A percentile compares a stretch with the other conserved stretches of the same genome.
These are phyloP conservation scores for Calonectria pseudoturangicola DNA, from an alignment of 2,329 filamentous ascomycete genomes.

Conservation along the genomic window DNA sequence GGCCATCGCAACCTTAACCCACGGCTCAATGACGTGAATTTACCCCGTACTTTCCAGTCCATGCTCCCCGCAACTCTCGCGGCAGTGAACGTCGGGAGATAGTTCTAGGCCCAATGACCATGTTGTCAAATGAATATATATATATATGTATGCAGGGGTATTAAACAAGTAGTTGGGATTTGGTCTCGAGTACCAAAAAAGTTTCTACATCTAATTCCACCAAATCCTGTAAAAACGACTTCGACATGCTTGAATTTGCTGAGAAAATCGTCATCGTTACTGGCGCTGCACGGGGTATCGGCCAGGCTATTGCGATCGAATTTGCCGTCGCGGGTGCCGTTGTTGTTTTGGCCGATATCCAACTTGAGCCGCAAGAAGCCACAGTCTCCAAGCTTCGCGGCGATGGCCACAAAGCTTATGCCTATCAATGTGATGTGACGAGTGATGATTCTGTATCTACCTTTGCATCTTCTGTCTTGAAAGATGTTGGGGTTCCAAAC, in stretches of 20 bases:
- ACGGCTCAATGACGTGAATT: background rate
- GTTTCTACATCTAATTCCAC: background rate
- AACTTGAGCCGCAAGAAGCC: background rate
- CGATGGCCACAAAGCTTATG: background rate
- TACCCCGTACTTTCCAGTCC: background rate
- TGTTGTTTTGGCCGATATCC: slow-evolving; percentile 8
- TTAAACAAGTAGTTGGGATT: too few relatives aligned
- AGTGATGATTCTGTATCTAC: background rate
- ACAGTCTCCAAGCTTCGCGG: background rate
- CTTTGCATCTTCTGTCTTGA: background rate
- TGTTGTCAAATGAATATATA: background rate
- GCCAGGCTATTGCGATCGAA: background rate
- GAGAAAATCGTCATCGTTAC: background rate
- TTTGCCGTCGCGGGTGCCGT: background rate
- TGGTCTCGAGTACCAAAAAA: background rate
- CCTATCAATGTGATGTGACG: slow-evolving; percentile 3
- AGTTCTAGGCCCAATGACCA: too few relatives aligned
- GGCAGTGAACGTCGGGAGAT: background rate
- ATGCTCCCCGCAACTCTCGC: background rate
- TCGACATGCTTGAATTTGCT: background rate
- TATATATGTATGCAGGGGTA: background rate
- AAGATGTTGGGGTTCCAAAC: background rate
- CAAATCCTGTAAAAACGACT: background rate
- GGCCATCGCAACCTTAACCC: background rate
- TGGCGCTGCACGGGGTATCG: background rate